Conservation (phyloP, 768 basidiomycete genomes). For the Kwoniella sp. region DNA sequence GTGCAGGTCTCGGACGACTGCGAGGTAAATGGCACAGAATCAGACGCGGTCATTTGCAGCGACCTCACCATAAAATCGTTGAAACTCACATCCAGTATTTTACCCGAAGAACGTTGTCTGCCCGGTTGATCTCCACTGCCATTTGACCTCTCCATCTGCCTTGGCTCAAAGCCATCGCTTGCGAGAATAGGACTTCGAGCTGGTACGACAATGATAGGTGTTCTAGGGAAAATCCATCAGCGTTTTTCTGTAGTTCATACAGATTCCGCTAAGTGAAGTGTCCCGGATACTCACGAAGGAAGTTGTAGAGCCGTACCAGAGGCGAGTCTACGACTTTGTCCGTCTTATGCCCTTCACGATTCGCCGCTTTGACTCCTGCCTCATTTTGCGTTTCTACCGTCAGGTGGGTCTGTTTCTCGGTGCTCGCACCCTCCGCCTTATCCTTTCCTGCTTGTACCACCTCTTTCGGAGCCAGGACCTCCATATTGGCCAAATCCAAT, state of each 20-base stretch:
- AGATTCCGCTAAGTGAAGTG: no score
- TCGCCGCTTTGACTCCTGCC: constrained; percentile 1
- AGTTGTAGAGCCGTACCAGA: constrained; percentile 80
- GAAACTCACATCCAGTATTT: constrained; percentile 81
- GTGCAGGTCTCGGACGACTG: constrained; percentile 20
- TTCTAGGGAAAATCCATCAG: not conserved
- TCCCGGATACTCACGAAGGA: constrained; percentile 69
- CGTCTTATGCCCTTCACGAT: constrained; percentile 30
- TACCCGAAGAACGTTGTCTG: constrained; percentile 68
- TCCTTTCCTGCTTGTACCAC: not conserved
- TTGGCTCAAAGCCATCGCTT: constrained; percentile 43
- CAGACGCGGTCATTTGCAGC: constrained; percentile 1
- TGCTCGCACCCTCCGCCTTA: constrained; percentile 4
- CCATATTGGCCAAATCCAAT: constrained; percentile 44
- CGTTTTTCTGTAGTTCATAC: no score
- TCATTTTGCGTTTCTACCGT: constrained; percentile 9
- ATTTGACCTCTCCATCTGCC: constrained; percentile 58
- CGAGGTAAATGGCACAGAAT: not conserved
- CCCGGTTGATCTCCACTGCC: constrained; percentile 68
- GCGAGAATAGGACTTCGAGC: constrained; percentile 69
- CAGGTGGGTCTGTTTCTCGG: not conserved
- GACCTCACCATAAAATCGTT: no score
- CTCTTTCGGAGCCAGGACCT: constrained; percentile 23
- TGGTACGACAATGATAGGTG: constrained; percentile 70
- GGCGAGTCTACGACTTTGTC: constrained; percentile 71